These are phyloP conservation scores for Ogataea sp. DNA, from an alignment of 805 yeast genomes.

Conservation along the genomic window DNA sequence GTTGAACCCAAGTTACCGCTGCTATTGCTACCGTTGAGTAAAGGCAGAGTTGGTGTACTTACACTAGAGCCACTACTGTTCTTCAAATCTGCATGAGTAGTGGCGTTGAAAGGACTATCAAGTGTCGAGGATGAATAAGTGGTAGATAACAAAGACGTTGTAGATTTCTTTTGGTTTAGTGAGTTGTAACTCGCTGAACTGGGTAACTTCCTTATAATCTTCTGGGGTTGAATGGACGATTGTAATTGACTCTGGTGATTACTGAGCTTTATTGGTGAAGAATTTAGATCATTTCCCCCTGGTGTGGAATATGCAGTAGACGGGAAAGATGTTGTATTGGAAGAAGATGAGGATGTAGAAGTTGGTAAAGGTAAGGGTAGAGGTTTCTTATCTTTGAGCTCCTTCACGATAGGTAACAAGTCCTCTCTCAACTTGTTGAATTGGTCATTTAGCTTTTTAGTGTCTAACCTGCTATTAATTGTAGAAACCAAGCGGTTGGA, in stretches of 20 bases:
- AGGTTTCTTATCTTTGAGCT: conserved; percentile 58
- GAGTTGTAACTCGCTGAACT: background rate
- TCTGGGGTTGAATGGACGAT: conserved; percentile 14
- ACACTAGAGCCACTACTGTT: too few species aligned
- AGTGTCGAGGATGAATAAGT: too few species aligned
- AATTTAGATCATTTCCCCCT: too few species aligned
- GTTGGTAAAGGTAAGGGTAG: conserved; percentile 50
- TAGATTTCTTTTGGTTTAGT: background rate
- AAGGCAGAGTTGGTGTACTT: background rate
- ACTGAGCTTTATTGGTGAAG: conserved; percentile 8
- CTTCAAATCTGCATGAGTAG: too few species aligned
- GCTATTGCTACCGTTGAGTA: background rate
- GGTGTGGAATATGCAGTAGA: too few species aligned
- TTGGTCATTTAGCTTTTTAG: conserved; percentile 40
- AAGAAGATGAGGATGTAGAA: conserved; percentile 13
- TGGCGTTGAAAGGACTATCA: too few species aligned
- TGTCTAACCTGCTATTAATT: conserved; percentile 1
- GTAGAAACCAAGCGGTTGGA: conserved; percentile 13
- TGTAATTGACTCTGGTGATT: conserved; percentile 16
- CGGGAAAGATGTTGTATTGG: conserved; percentile 2
- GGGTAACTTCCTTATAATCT: background rate
- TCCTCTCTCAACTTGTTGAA: conserved; percentile 54
- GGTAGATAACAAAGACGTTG: too few species aligned
- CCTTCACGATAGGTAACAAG: conserved; percentile 52
- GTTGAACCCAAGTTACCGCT: background rate